Percentiles rank a stretch among this genome's conserved stretches.
These are phyloP conservation scores for Calocybe gangraenosa DNA, from an alignment of 768 basidiomycete species.

Conservation along the genomic window DNA sequence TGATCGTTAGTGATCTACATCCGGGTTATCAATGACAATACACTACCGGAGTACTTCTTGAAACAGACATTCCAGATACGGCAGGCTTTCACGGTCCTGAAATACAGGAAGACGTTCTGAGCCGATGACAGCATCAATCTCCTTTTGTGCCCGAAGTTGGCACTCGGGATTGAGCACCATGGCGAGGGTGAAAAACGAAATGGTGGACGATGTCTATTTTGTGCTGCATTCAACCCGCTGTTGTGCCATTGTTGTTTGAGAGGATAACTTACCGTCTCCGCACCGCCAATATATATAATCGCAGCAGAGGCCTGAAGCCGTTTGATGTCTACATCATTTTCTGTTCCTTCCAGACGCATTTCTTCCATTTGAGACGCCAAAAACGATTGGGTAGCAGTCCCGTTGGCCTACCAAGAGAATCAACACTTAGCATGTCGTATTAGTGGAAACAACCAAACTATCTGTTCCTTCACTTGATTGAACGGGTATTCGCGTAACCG, in stretches of 20 bases:
- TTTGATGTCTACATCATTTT: slow-evolving; percentile 5
- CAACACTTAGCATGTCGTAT: not conserved
- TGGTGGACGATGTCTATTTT: slow-evolving; percentile 24
- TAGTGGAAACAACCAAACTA: slow-evolving; percentile 6
- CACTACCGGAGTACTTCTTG: slow-evolving; percentile 24
- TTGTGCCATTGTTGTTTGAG: not conserved
- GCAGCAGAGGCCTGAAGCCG: slow-evolving; percentile 18
- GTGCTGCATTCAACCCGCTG: not conserved
- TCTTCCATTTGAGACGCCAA: slow-evolving; percentile 14
- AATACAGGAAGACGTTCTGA: slow-evolving; percentile 30
- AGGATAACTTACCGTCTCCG: slow-evolving; percentile 26
- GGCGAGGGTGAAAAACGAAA: slow-evolving; percentile 31
- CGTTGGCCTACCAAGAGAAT: slow-evolving; percentile 2
- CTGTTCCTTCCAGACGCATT: not conserved
- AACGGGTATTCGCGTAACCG: slow-evolving; percentile 16
- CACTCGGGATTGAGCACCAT: slow-evolving; percentile 35
- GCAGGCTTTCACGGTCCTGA: slow-evolving; percentile 25
- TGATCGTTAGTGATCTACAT: not conserved
- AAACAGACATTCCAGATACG: slow-evolving; percentile 32
- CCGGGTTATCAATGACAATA: too few relatives aligned
- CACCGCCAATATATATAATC: slow-evolving; percentile 24
- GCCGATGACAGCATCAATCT: slow-evolving; percentile 37
- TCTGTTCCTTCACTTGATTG: slow-evolving; percentile 10
- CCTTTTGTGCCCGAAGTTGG: slow-evolving; percentile 32
- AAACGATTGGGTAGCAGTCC: slow-evolving; percentile 13